A percentile compares a stretch with the other conserved stretches of the same genome.
Evolutionary conservation across 2,329 filamentous ascomycete species (phyloP).

Genomic region (Fusarium duplospermum): DNA sequence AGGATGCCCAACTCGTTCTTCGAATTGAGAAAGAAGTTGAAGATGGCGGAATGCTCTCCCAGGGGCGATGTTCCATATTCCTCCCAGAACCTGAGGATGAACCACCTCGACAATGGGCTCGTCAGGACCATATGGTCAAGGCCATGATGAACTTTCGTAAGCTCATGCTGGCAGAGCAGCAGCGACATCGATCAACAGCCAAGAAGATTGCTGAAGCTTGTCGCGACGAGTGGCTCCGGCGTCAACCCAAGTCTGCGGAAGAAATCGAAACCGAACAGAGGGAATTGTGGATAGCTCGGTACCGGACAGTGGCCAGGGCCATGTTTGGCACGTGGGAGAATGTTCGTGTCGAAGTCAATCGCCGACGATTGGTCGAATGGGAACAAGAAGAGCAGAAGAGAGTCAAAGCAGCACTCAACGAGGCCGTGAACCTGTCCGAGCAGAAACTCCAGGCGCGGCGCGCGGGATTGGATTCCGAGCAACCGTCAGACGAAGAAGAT

Average conservation of each 20-base stretch:
- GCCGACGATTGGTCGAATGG: conserved; percentile 69
- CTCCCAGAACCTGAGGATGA: conserved; percentile 79
- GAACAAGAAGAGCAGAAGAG: conserved; percentile 73
- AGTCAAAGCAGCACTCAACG: conserved; percentile 76
- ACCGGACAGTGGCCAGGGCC: conserved; percentile 75
- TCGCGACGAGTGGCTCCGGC: conserved; percentile 78
- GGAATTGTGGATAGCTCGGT: conserved; percentile 73
- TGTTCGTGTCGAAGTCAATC: conserved; percentile 70
- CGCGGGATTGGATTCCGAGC: conserved; percentile 65
- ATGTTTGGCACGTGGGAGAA: conserved; percentile 72
- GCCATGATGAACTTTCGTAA: conserved; percentile 85
- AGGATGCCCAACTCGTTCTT: conserved; percentile 77
- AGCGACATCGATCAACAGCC: conserved; percentile 79
- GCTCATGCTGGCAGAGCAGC: conserved; percentile 82
- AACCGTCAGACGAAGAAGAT: conserved; percentile 57
- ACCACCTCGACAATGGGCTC: conserved; percentile 83
- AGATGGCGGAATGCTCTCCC: conserved; percentile 79
- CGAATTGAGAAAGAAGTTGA: conserved; percentile 79
- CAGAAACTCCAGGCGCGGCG: conserved; percentile 74
- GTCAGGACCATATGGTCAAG: conserved; percentile 84
- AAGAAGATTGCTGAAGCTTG: conserved; percentile 85
- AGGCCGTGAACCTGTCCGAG: conserved; percentile 78
- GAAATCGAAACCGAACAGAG: conserved; percentile 84
- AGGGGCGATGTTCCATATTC: conserved; percentile 77
- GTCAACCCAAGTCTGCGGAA: conserved; percentile 80